Conservation (phyloP, 164 flowering plant genomes). For the Paratinospora sagittata region DNA sequence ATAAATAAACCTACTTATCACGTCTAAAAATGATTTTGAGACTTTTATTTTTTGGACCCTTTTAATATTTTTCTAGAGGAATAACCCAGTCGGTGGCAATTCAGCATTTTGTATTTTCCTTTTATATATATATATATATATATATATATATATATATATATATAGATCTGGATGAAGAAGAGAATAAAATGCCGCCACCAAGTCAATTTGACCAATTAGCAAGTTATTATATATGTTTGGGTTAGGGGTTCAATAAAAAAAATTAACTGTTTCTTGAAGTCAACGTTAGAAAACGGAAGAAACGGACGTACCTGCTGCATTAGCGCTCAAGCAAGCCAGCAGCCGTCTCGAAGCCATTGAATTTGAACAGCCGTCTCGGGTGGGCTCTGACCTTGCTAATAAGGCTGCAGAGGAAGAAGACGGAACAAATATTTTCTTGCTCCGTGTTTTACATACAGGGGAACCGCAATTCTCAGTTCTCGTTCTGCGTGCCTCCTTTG, state of each 20-base stretch:
- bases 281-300: background rate
- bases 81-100: no score
- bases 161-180: no score
- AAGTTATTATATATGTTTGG: no score
- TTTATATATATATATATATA: no score
- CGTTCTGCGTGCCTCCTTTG: background rate
- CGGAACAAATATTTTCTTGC: background rate
- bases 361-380: background rate
- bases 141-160: no score
- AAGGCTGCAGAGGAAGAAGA: background rate
- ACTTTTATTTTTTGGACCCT: no score
- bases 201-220: background rate
- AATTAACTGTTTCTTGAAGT: background rate
- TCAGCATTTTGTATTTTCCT: no score
- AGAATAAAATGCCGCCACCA: background rate
- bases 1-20: no score
- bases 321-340: background rate
- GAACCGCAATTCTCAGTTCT: background rate
- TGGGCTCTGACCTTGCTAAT: background rate
- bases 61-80: no score
- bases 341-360: background rate
- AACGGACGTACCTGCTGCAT: background rate
- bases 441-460: background rate
- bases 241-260: background rate
- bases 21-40: no score